Base-by-base conservation (phyloP, 2,329 filamentous ascomycete species). In the Fusarium beomiforme region DNA sequence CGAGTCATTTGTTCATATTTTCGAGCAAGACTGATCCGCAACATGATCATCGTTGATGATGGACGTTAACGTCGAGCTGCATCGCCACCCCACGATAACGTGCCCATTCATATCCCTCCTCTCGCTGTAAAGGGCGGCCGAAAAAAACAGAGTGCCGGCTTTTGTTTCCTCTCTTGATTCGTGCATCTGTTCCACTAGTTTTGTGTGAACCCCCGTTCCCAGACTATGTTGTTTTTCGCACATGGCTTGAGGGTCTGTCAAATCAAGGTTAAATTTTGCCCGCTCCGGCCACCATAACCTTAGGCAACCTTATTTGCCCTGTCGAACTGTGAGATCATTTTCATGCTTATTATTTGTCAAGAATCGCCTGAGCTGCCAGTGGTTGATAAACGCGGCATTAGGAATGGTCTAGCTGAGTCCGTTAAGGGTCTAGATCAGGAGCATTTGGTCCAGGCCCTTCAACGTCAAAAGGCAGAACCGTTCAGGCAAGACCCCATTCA, bases 221-320 rank as follows among this genome's bases (percentile, higher is more conserved):
- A 36, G 44, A 17, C 36, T 24, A 13, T 46, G 23, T 31, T 37
- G 59, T 13, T 51, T 71, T 71, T 59, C 31, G 47, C 60, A 72
- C 69, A 72, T 65, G 69, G 69, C 37, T 64, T 43, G 51, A 54
- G 57, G 47, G 47, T 64, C 57, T 34, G 47, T 34, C 54, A 71
- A 59, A 64, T 68, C 68, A 70, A 68, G 67, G 63, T 59, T 70
- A 59, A 29, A 29, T 64, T 62, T 56, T 70, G 53, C 34, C 58
- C 49, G 69, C 51, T 44, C 49, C 56, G 47, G 66, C 69, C 56
- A 69, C 53, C 41, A 56, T 26, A 56, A 54, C 63, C 57, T 58
- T 67, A 56, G 61, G 42, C 63, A 69, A 67, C 42, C 65, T 51
- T 72, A 54, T 39, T 41, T 66, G 43, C 56, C 56, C 47, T 59